phyloP scores from a whole-genome alignment of 2,329 filamentous ascomycete species.

The Scedosporium aurantiacum region DNA sequence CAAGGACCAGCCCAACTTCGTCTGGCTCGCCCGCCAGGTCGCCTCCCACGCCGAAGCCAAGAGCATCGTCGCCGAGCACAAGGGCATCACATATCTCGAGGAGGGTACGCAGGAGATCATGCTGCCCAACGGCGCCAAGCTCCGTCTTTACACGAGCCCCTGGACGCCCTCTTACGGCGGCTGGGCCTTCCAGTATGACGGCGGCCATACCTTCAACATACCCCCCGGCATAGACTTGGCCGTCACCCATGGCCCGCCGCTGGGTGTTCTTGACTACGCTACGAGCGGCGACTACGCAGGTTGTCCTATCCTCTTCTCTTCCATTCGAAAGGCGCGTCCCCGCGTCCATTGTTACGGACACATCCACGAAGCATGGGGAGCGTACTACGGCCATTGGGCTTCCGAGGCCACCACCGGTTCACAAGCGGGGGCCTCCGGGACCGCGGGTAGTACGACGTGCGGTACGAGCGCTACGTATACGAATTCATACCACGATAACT shows the following conservation, averaged over 20 bases:
- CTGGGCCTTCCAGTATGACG: constrained; percentile 32
- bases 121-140: constrained; percentile 26
- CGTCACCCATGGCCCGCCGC: constrained; percentile 24
- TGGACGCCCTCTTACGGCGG: constrained; percentile 27
- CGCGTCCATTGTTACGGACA: constrained; percentile 27
- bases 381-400: constrained; percentile 36
- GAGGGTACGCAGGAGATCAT: constrained; percentile 29
- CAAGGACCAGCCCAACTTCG: background rate
- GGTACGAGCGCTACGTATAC: background rate
- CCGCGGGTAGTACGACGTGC: background rate
- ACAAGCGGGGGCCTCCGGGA: background rate
- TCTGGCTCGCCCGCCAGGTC: background rate
- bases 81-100: constrained; percentile 25
- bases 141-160: constrained; percentile 34
- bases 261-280: constrained; percentile 30
- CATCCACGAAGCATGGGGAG: constrained; percentile 22
- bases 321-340: constrained; percentile 18
- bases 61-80: background rate
- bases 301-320: constrained; percentile 19
- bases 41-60: constrained; percentile 1
- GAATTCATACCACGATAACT: background rate
- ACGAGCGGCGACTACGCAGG: constrained; percentile 16
- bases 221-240: constrained; percentile 17
- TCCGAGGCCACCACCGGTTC: background rate
- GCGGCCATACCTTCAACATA: constrained; percentile 17